Evolutionary conservation across 345 rosid genomes (phyloP).

Genomic region (Carallia pectinifolia): DNA sequence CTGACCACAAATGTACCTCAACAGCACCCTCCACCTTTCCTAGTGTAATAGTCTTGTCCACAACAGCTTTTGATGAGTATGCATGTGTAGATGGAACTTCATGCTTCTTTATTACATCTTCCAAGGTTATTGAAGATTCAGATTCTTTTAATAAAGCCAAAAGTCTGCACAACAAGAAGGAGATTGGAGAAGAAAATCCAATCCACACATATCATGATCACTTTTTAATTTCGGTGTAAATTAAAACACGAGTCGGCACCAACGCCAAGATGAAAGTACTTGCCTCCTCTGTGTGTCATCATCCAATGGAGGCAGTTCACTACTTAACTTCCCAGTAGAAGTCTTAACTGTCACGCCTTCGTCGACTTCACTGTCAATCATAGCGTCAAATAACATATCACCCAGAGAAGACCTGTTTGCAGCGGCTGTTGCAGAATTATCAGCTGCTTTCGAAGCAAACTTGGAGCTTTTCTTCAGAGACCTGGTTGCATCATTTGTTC

Average conservation of each 20-base stretch:
- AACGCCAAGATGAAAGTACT: constrained; percentile 4
- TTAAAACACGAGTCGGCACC: not conserved
- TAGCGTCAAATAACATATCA: constrained; percentile 24
- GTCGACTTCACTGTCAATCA: constrained; percentile 24
- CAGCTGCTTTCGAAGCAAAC: constrained; percentile 26
- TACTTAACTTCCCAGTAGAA: constrained; percentile 30
- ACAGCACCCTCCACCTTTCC: constrained; percentile 83
- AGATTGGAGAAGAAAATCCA: constrained; percentile 6
- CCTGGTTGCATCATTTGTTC: constrained; percentile 32
- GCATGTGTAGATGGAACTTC: constrained; percentile 51
- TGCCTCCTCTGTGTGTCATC: constrained; percentile 68
- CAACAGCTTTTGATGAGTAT: constrained; percentile 38
- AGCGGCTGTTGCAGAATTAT: constrained; percentile 32
- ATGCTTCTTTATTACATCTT: constrained; percentile 44
- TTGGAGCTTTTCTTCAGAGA: constrained; percentile 32
- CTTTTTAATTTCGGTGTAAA: not conserved
- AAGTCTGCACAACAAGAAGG: constrained; percentile 44
- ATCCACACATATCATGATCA: not conserved
- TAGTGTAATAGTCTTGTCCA: constrained; percentile 62
- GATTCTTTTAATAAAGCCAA: constrained; percentile 49
- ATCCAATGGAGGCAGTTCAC: constrained; percentile 47
- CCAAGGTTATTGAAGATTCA: constrained; percentile 54
- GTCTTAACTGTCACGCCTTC: constrained; percentile 19
- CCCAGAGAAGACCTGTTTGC: constrained; percentile 44
- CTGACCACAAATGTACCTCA: constrained; percentile 49